Base-by-base conservation (phyloP, 2,329 filamentous ascomycete species). In the Talaromyces pinophilus region DNA sequence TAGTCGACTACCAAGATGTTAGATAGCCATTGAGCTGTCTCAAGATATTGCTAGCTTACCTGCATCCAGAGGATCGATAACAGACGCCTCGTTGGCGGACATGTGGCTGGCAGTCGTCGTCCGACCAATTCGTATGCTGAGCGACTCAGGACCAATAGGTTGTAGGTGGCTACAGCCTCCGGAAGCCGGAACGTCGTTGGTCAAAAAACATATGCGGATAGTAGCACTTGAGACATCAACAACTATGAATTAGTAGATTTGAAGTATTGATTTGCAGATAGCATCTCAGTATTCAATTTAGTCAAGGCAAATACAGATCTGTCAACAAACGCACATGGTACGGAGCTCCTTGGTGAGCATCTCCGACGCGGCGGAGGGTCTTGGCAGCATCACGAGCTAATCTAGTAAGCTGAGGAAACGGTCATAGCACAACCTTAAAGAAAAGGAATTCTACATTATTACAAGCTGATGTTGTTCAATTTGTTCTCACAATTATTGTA, bases 1-100 rank as follows among this genome's bases (percentile, higher is more conserved):
- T 97, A 98, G 79, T 97, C 89, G 78, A 86, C 89, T 91, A 30
- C 22, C 35, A 48, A 25, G 33, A n/a, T 22, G 44, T 65, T 22
- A 65, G 63, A 46, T 44, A 44, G 44, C 54, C 59, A 70, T 38
- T 35, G 54, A 61, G 19, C 33, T 22, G 46, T n/a, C n/a, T 17
- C 28, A 15, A 6, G 19, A n/a, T 7, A 59, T 48, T 22, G 35
- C n/a, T 35, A 62, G 65, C 75, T 74, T 74, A 80, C 81, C 81
- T 76, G 80, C 78, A 74, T 82, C 81, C 70, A 82, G 72, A 66
- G 77, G 75, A 71, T 82, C 79, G 66, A 76, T 70, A 67, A 73
- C 71, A 61, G 75, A 71, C 65, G 73, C 71, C 68, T 75, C 78
- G 72, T 78, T 76, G 68, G 76, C 68, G 67, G 77, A 72, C 79